These are phyloP conservation scores for Penicillium digitatum DNA, from an alignment of 2,329 filamentous ascomycete genomes.

Conservation along the genomic window DNA sequence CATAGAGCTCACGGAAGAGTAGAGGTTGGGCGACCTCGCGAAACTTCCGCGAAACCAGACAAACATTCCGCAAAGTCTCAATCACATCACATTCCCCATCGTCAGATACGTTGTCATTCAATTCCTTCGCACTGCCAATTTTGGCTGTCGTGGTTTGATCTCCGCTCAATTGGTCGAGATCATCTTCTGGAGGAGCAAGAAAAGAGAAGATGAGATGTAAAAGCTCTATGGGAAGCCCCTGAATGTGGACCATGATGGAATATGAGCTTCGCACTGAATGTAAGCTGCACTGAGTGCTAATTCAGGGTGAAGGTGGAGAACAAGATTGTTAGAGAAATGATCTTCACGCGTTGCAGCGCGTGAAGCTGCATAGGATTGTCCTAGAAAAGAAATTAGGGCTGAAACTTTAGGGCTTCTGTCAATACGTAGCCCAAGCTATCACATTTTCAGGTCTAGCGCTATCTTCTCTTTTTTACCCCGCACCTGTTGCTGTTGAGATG, in stretches of 20 bases:
- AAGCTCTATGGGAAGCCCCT: constrained; percentile 21
- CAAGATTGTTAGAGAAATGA: neutral
- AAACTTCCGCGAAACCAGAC: constrained; percentile 21
- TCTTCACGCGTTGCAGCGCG: neutral
- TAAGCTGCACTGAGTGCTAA: neutral
- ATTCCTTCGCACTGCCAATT: neutral
- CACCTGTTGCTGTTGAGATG: neutral
- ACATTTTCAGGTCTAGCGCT: neutral
- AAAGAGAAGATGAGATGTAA: constrained; percentile 17
- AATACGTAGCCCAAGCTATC: neutral
- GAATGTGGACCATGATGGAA: constrained; percentile 15
- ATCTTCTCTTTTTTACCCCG: neutral
- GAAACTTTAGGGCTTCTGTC: neutral
- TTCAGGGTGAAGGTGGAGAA: neutral
- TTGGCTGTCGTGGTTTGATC: neutral
- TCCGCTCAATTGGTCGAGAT: neutral
- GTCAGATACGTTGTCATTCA: neutral
- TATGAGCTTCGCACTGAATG: neutral
- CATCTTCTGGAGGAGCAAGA: neutral
- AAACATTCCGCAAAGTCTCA: constrained; percentile 13
- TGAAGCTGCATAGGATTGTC: neutral
- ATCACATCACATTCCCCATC: neutral
- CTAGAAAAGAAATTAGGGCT: neutral
- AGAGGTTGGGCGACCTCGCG: constrained; percentile 23
- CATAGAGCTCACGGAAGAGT: constrained; percentile 17